phyloP scores from a whole-genome alignment of 805 yeast species.

The Wickerhamomyces strasburgensis region DNA sequence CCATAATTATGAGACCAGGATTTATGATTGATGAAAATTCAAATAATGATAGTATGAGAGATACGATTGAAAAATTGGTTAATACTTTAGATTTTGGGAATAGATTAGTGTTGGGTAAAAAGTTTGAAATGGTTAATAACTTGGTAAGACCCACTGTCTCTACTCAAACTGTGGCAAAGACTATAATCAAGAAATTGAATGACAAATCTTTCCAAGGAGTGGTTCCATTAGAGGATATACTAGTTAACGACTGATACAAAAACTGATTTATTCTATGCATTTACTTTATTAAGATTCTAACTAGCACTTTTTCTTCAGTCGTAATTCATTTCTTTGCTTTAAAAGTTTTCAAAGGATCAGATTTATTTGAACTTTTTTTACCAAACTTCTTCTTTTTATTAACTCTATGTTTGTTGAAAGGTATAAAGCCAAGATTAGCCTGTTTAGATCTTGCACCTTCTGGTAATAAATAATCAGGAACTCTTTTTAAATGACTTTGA shows the following conservation, averaged over 20 bases:
- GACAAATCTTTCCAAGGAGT: conserved; percentile 52
- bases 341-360: conserved; percentile 63
- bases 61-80: conserved; percentile 37
- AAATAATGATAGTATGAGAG: conserved; percentile 32
- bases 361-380: conserved; percentile 39
- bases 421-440: conserved; percentile 63
- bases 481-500: conserved; percentile 82
- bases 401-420: conserved; percentile 55
- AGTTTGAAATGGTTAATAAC: conserved; percentile 36
- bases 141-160: conserved; percentile 58
- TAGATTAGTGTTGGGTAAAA: conserved; percentile 34
- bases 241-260: conserved; percentile 5
- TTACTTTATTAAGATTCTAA: no score
- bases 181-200: conserved; percentile 49
- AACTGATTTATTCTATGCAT: conserved; percentile 1
- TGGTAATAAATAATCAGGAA: conserved; percentile 89
- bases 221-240: conserved; percentile 49
- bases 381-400: conserved; percentile 33
- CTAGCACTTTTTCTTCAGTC: neutral
- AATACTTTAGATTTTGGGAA: conserved; percentile 42
- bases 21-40: conserved; percentile 63
- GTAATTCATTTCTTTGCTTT: conserved; percentile 28
- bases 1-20: conserved; percentile 74
- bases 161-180: conserved; percentile 63
- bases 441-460: conserved; percentile 58